Conservation (phyloP, 2,329 filamentous ascomycete genomes). For the Xylariales sp. region DNA sequence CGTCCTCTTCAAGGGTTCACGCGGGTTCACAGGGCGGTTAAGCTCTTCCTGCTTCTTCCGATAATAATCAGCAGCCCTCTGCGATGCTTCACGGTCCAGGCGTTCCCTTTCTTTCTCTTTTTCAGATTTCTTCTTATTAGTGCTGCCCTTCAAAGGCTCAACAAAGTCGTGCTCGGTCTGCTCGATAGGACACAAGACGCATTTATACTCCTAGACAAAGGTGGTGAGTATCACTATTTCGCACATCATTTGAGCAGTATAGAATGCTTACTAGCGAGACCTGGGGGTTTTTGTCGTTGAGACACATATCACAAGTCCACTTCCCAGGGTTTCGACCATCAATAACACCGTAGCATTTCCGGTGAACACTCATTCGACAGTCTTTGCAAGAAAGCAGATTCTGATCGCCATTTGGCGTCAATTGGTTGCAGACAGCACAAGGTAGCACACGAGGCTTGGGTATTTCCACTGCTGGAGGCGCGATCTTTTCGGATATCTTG, state of each 20-base stretch:
- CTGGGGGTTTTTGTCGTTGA: constrained; percentile 86
- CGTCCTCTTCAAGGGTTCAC: constrained; percentile 89
- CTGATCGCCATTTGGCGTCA: constrained; percentile 68
- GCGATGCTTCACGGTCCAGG: constrained; percentile 76
- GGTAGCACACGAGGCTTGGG: constrained; percentile 76
- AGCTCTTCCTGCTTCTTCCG: constrained; percentile 77
- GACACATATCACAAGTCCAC: constrained; percentile 95
- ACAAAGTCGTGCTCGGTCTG: constrained; percentile 79
- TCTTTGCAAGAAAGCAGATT: constrained; percentile 72
- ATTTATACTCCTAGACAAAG: constrained; percentile 70
- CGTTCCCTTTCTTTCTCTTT: constrained; percentile 87
- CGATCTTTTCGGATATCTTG: constrained; percentile 52
- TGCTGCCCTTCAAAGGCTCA: constrained; percentile 71
- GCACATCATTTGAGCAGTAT: neutral
- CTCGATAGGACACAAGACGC: constrained; percentile 83
- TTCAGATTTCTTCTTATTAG: constrained; percentile 79
- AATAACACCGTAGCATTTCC: constrained; percentile 83
- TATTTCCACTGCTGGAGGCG: constrained; percentile 63
- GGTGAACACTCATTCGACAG: constrained; percentile 88
- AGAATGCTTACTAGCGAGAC: constrained; percentile 73
- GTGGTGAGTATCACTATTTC: constrained; percentile 13
- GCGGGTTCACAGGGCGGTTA: constrained; percentile 76
- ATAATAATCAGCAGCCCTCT: constrained; percentile 77
- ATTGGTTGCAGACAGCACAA: constrained; percentile 76
- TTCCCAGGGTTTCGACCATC: constrained; percentile 67